Conservation (phyloP, 2,329 filamentous ascomycete species). For the Ascochyta clinopodiicola region DNA sequence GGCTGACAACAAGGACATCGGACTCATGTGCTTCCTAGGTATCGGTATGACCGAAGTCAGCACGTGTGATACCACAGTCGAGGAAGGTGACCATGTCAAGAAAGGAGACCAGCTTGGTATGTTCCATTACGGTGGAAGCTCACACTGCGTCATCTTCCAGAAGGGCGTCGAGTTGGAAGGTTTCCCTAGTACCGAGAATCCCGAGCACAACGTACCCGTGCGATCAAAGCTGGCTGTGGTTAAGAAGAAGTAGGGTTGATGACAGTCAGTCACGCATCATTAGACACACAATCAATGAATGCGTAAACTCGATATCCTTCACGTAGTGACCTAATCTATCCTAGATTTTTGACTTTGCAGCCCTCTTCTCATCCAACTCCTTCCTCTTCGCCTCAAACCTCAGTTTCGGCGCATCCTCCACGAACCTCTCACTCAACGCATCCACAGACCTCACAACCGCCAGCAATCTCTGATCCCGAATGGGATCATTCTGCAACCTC, state of each 20-base stretch:
- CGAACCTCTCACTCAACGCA: conserved; percentile 58
- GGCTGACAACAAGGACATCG: conserved; percentile 70
- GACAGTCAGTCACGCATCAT: too few relatives aligned
- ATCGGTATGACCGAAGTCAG: conserved; percentile 81
- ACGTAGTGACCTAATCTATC: background rate
- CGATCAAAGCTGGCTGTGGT: conserved; percentile 46
- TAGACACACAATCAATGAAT: background rate
- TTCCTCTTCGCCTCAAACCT: conserved; percentile 54
- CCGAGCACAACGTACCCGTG: conserved; percentile 48
- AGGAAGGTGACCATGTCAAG: conserved; percentile 67
- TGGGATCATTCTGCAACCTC: conserved; percentile 56
- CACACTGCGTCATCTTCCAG: conserved; percentile 72
- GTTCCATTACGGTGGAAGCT: conserved; percentile 81
- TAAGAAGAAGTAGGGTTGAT: conserved; percentile 17
- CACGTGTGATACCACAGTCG: conserved; percentile 73
- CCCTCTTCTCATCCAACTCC: conserved; percentile 45
- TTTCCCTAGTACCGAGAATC: conserved; percentile 33
- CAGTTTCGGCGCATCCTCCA: conserved; percentile 54
- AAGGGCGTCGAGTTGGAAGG: conserved; percentile 57
- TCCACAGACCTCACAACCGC: conserved; percentile 57
- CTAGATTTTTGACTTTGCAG: conserved; percentile 38
- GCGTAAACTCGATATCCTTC: background rate
- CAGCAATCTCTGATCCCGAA: conserved; percentile 54
- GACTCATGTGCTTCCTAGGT: conserved; percentile 72
- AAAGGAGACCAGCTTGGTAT: conserved; percentile 78